Base-by-base conservation (phyloP, 1,139 yeast genomes). In the Arxiozyma telluris region DNA sequence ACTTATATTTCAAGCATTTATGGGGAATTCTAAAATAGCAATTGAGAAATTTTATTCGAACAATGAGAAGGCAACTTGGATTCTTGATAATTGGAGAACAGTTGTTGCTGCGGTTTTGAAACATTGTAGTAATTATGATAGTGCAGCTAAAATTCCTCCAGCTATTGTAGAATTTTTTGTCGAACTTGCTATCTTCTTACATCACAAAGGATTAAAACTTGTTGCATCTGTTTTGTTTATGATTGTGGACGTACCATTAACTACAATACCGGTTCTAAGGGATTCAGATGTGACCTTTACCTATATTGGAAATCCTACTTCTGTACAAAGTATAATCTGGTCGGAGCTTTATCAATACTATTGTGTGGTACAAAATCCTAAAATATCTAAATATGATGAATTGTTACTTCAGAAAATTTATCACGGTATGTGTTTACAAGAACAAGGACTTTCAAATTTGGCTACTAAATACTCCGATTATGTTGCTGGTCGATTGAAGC, bases 321-420 rank as follows among this genome's bases (percentile, higher is more conserved):
- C 69, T 11, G 41, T 58, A 5, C 65, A 65, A 46, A 55, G 70
- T 47, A 50, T 59, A 17, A 41, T 68, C 7, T 61, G 66, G 58
- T 65, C 70, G 3, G 96, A 91, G 67, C 73, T 88, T 12, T 88
- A 86, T 65, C 96, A 88, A 64, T 84, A 76, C 61, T 38, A 49
- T 15, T 53, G 51, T 39, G 15, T 21, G 1, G 41, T 58, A 6
- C 22, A 49, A 1, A 65, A 64, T 50, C 47, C 59, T 12, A 64
- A 63, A 41, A 52, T 59, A 17, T 55, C 59, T 27, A 64, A 62
- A 6, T 64, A 61, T 44, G 50, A 61, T 5, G 50, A 56, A 6
- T 55, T 67, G 21, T 41, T 65, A 15, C 59, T 65, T 11, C 65
- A 61, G 44, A 68, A 68, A 52, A 52, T 67, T n/a, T 56, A 55